Evolutionary conservation across 129 eudicot species (phyloP).

Genomic region (Artemisia argyi): DNA sequence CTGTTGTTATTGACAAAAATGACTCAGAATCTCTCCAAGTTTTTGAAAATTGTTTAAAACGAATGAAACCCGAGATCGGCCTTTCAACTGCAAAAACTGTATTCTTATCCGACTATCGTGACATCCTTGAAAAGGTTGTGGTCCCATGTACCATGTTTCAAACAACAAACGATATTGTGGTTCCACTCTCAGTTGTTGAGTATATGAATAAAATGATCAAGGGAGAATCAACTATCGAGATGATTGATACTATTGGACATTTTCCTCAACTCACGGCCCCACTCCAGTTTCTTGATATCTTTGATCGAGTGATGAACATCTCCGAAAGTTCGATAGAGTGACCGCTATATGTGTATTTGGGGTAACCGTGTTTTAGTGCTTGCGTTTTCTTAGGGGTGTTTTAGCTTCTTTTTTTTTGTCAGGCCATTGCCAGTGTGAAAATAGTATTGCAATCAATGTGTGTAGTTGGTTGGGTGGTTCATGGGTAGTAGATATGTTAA

Average conservation of each 20-base stretch:
- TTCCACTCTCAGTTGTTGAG: slow-evolving; percentile 59
- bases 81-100: slow-evolving; percentile 61
- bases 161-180: slow-evolving; percentile 59
- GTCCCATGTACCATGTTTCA: slow-evolving; percentile 74
- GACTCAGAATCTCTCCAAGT: slow-evolving; percentile 41
- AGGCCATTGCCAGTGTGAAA: slow-evolving; percentile 17
- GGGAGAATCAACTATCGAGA: slow-evolving; percentile 54
- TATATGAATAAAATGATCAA: slow-evolving; percentile 61
- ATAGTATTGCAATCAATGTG: slow-evolving; percentile 28
- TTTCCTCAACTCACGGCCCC: slow-evolving; percentile 85
- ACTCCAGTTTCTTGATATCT: slow-evolving; percentile 52
- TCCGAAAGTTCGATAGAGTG: slow-evolving; percentile 42
- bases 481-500: slow-evolving; percentile 25
- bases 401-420: slow-evolving; percentile 17
- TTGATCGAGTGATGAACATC: slow-evolving; percentile 44
- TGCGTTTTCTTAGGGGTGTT: background rate
- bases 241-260: slow-evolving; percentile 75
- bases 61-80: slow-evolving; percentile 63
- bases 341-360: background rate
- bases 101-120: slow-evolving; percentile 60
- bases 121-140: slow-evolving; percentile 60
- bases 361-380: slow-evolving; percentile 22
- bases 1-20: slow-evolving; percentile 53
- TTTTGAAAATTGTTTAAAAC: slow-evolving; percentile 42
- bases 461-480: slow-evolving; percentile 27